Percentiles rank a stretch among this genome's conserved stretches.
Evolutionary conservation across 2,329 filamentous ascomycete genomes (phyloP).

Genomic region (Colletotrichum camelliae): DNA sequence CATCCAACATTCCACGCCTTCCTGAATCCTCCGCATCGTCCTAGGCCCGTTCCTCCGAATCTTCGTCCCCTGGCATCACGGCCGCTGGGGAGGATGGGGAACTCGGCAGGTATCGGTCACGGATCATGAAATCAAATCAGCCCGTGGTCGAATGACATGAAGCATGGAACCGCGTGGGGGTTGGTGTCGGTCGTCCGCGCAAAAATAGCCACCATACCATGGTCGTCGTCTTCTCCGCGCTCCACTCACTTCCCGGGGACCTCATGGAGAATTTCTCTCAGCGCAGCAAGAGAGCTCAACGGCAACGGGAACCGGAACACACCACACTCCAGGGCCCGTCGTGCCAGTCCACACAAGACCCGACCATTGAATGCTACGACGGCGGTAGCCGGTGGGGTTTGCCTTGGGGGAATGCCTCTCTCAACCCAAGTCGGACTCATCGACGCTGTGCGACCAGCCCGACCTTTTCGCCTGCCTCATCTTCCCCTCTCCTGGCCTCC

Average conservation of each 20-base stretch:
- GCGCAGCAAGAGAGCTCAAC: background rate
- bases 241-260: background rate
- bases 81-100: background rate
- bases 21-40: conserved; percentile 5
- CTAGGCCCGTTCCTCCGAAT: background rate
- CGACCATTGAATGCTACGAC: conserved; percentile 13
- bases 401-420: background rate
- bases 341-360: background rate
- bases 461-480: background rate
- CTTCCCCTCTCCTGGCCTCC: background rate
- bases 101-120: background rate
- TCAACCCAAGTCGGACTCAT: background rate
- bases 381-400: background rate
- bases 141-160: conserved; percentile 8
- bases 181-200: background rate
- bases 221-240: conserved; percentile 9
- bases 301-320: background rate
- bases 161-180: conserved; percentile 14
- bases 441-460: background rate
- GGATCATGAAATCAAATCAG: background rate
- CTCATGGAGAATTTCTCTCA: background rate
- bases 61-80: background rate
- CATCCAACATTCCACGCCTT: background rate
- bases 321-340: background rate
- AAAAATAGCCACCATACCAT: conserved; percentile 8